Evolutionary conservation across 331 rosid species (phyloP), one percentile per base, ranked within the genome.

Genomic region (Malus hybrid): DNA sequence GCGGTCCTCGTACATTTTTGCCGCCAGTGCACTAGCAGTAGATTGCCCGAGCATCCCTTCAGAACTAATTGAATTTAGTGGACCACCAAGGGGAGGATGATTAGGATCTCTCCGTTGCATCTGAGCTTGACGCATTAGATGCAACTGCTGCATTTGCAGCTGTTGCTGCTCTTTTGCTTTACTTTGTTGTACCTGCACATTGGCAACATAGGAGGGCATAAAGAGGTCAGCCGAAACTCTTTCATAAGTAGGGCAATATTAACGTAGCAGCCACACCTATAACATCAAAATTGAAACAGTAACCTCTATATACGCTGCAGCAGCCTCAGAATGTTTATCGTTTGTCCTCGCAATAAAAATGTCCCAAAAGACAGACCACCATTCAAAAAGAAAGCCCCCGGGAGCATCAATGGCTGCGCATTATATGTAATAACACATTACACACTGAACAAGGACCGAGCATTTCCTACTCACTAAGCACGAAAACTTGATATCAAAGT

Each of bases 341-440:
- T 93, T 93, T 20, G 98, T 89, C 83, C 98, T 88, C 0, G 97
- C 91, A 68, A 93, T 93, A 75, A 93, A 93, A 81, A 93, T 93
- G 80, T 93, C 98, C 98, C 98, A 93, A 75, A 93, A 93, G 75
- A 93, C 98, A 84, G 98, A 93, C 98, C 98, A 93, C 98, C 98
- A 93, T 86, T 93, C 98, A 29, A 86, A 93, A 69, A 93, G 95
- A 77, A 93, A 93, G 36, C 98, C 98, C 29, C 98, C 98, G 63
- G 98, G 98, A 73, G 98, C 98, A 91, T 93, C 98, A 84, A 93
- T 93, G 75, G 98, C 98, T 93, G 96, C 90, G 83, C 63, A 79
- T 79, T 44, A 68, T 75, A 60, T 55, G 30, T 56, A 60, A 58
- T 20, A 77, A 58, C 66, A 69, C 81, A 22, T 72, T 69, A 52